phyloP scores from a whole-genome alignment of 805 yeast species.

The Pichia exigua region DNA sequence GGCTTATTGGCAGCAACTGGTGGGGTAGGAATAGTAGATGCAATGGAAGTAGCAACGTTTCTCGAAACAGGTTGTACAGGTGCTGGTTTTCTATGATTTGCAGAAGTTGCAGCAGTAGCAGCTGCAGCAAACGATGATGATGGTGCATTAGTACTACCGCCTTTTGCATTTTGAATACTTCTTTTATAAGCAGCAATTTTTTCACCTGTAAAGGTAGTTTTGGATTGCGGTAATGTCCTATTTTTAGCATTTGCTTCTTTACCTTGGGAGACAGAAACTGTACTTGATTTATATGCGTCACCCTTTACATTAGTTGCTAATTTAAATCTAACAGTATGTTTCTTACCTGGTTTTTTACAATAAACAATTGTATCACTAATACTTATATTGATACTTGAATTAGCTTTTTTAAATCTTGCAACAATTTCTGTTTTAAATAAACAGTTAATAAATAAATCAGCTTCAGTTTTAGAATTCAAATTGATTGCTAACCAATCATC shows the following conservation, averaged over 20 bases:
- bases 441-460: slow-evolving; percentile 77
- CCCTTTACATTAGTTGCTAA: slow-evolving; percentile 42
- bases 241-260: slow-evolving; percentile 65
- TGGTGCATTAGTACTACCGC: not conserved
- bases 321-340: slow-evolving; percentile 64
- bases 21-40: slow-evolving; percentile 1
- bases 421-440: slow-evolving; percentile 85
- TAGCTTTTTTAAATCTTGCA: slow-evolving; percentile 60
- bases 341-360: slow-evolving; percentile 83
- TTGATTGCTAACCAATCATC: slow-evolving; percentile 89
- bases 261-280: slow-evolving; percentile 75
- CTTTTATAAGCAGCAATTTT: slow-evolving; percentile 23
- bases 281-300: slow-evolving; percentile 82
- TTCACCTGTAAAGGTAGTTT: slow-evolving; percentile 20
- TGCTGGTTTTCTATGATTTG: slow-evolving; percentile 13
- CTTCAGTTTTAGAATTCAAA: slow-evolving; percentile 44
- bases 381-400: slow-evolving; percentile 49
- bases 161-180: slow-evolving; percentile 9
- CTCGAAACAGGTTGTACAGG: slow-evolving; percentile 5
- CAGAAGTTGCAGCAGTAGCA: slow-evolving; percentile 28
- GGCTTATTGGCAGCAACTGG: slow-evolving; percentile 10
- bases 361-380: slow-evolving; percentile 71
- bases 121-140: slow-evolving; percentile 30
- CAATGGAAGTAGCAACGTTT: not conserved
- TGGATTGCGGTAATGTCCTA: slow-evolving; percentile 67